Base-by-base conservation (phyloP, 139 green algal genomes). In the Chlamydomonas sphaeroides region DNA sequence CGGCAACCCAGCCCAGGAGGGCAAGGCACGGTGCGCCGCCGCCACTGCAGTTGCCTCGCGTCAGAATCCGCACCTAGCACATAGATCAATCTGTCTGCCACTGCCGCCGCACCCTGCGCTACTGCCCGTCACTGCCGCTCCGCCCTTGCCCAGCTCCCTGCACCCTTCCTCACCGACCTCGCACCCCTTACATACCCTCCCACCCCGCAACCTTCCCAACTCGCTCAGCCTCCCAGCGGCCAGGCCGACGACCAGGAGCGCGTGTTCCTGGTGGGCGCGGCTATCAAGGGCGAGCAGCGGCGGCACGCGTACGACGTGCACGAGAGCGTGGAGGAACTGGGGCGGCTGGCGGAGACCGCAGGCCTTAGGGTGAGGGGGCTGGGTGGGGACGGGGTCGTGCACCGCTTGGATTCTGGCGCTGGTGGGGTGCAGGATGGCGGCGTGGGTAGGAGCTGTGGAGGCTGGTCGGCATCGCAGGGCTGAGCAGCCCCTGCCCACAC, bases 301-400 rank as follows among this genome's bases (percentile, higher is more conserved):
- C 36, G 59, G 0, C 84, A 85, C 35, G 80, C 68, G 8, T 96
- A 95, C 86, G 87, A 68, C 32, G 86, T 98, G 0, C 63, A 95
- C 1, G 97, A 98, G 67, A 97, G 91, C 0, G 76, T 99, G 41
- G 91, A 95, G 45, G 97, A 99, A 91, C 90, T 99, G 38, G 94
- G 85, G 7, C 82, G 95, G 53, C 92, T 99, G 67, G 93, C 95
- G 39, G 90, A 98, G 35, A 97, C 96, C 25, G 97, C 97, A 10
- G 96, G 96, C 0, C 88, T 99, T 1, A 86, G 93, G 84, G 95
- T 95, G 65, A 62, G 53, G 53, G 23, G 53, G 53, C 15, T 30
- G 17, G 35, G 35, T 48, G 35, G 67, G 39, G 45, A 53, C 11
- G 14, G 61, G 61, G 28, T 28, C n/a, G n/a, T n/a, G n/a, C n/a